Evolutionary conservation across 352 stramenopile species (phyloP), one percentile per base, ranked within the genome.

Genomic region (Globisporangium radiosum): DNA sequence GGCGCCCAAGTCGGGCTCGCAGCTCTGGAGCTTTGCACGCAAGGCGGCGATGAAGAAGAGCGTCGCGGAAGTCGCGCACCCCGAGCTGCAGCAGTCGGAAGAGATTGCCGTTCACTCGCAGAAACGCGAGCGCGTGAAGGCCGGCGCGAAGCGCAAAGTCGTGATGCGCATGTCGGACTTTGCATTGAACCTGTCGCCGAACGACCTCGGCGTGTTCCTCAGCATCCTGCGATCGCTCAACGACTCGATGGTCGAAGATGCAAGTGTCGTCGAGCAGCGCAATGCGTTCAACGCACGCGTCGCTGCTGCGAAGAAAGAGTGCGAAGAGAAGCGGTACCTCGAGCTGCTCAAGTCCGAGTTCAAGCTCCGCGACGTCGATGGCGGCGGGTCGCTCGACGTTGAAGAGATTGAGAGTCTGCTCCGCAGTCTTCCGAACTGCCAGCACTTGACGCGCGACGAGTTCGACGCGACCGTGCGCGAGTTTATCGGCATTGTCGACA

Each of bases 151-250:
- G 44, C 71, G 86, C 37, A 85, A 86, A 56, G 37, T 95, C 38
- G 76, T 76, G 9, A 76, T 95, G 63, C 73, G 79, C 52, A 89
- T 95, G 78, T 93, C 84, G 13, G 84, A 94, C 45, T 94, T 94
- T 62, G 86, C 73, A 2, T 63, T 95, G 59, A 95, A 95, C 59
- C 60, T 95, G 10, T 90, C 81, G 0, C 65, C 82, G 19, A 85
- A 87, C 43, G 85, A 95, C 60, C 59, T 95, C 42, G 78, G 84
- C 33, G 73, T 95, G 1, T 73, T 95, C n/a, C 65, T 88, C 37
- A 89, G 81, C 54, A 93, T 95, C 65, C 50, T 84, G 51, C 57
- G 57, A 3, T 72, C 81, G 11, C 65, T 95, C 13, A 84, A 72
- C 45, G 85, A 87, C 47, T 77, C 84, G 0, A 79, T 90, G 76